Conservation (phyloP, 2,329 filamentous ascomycete genomes). For the Ramularia endophylla region DNA sequence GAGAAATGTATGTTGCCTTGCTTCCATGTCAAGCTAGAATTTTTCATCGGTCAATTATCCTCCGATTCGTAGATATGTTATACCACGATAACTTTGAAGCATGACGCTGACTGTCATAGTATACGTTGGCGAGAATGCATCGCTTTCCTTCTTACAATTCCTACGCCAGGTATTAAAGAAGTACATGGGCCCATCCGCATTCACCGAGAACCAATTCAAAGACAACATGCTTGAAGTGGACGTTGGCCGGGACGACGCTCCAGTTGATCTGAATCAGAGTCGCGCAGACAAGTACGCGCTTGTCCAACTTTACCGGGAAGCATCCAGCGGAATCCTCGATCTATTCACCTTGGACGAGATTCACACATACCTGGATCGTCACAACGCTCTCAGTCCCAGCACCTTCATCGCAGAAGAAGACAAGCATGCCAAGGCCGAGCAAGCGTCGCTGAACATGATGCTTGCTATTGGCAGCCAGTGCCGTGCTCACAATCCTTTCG, state of each 20-base stretch:
- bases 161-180: constrained; percentile 44
- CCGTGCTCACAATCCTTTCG: constrained; percentile 12
- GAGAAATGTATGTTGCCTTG: constrained; percentile 47
- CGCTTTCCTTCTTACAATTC: constrained; percentile 52
- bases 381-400: constrained; percentile 16
- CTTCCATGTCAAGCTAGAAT: no score
- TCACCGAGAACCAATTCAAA: constrained; percentile 47
- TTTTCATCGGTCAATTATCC: no score
- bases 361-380: constrained; percentile 13
- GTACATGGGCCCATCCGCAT: constrained; percentile 50
- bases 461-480: constrained; percentile 51
- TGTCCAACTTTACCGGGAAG: constrained; percentile 30
- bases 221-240: constrained; percentile 49
- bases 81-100: no score
- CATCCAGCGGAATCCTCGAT: constrained; percentile 39
- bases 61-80: no score
- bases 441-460: constrained; percentile 33
- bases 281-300: constrained; percentile 30
- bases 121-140: constrained; percentile 47
- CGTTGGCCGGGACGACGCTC: constrained; percentile 14
- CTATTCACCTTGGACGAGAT: constrained; percentile 29
- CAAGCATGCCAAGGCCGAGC: constrained; percentile 33
- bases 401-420: constrained; percentile 16
- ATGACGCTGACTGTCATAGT: constrained; percentile 28
- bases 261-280: constrained; percentile 20